Percentiles rank a stretch among this genome's conserved stretches.
Conservation (phyloP, 78 protist genomes). For the Chrysochromulina parva region DNA sequence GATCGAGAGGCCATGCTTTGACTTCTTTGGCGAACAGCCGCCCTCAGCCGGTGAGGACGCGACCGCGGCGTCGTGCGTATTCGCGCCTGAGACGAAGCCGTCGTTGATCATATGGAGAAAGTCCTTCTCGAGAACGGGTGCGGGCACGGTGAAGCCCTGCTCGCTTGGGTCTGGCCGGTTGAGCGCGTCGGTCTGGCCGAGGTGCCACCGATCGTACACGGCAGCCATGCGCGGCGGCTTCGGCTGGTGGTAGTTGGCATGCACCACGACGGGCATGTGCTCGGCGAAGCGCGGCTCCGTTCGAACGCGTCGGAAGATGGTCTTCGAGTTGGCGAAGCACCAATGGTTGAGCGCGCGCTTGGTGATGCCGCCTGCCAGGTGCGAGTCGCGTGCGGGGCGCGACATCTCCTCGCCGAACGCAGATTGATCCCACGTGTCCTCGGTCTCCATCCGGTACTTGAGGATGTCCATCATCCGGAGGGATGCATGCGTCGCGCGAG, state of each 20-base stretch:
- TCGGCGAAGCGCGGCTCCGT: background rate
- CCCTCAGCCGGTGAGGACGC: background rate
- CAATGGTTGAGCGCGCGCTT: background rate
- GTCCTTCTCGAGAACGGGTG: background rate
- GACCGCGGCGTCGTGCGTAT: background rate
- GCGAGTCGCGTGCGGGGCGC: constrained; percentile 3
- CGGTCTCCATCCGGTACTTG: background rate
- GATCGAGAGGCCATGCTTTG: background rate
- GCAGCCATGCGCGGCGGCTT: background rate
- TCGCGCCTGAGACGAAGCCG: background rate
- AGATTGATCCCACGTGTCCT: constrained; percentile 22
- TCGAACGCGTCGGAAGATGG: background rate
- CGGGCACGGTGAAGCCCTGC: background rate
- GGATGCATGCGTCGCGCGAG: background rate
- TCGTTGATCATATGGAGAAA: constrained; percentile 4
- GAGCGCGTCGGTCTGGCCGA: background rate
- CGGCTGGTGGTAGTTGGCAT: constrained; percentile 26
- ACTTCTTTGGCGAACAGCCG: background rate
- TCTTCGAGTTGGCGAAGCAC: constrained; percentile 21
- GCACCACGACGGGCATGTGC: constrained; percentile 10
- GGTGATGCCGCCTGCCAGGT: background rate
- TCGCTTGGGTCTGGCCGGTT: background rate
- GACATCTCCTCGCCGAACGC: constrained; percentile 15
- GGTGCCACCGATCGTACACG: background rate
- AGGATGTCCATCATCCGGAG: constrained; percentile 1